A percentile compares a stretch with the other conserved stretches of the same genome.
Evolutionary conservation across 768 basidiomycete genomes (phyloP).

Genomic region (Psilocybe azurescens): DNA sequence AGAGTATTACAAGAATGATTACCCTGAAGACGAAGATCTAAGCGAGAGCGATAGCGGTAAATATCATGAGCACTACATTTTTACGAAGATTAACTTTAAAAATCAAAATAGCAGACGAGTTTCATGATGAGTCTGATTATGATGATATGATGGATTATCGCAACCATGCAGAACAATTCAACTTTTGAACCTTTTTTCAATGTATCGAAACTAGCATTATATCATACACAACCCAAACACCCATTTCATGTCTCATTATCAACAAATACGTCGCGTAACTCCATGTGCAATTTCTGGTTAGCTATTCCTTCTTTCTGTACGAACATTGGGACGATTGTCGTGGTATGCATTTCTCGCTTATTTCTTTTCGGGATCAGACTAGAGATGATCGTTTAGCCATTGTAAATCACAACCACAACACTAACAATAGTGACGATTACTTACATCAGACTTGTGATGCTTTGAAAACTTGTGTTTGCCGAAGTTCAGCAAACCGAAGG

Average conservation of each 20-base stretch:
- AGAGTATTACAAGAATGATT: slow-evolving; percentile 86
- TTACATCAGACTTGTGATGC: not conserved
- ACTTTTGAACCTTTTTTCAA: not conserved
- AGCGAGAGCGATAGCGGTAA: slow-evolving; percentile 40
- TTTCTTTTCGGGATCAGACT: slow-evolving; percentile 14
- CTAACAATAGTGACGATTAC: not conserved
- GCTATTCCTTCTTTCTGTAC: not conserved
- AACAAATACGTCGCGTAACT: not conserved
- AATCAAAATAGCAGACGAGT: slow-evolving; percentile 47
- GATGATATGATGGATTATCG: slow-evolving; percentile 35
- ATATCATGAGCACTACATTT: not conserved
- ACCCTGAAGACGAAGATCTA: slow-evolving; percentile 77
- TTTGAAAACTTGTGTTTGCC: slow-evolving; percentile 21
- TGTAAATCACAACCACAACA: not conserved
- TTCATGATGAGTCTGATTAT: slow-evolving; percentile 58
- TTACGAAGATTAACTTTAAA: not conserved
- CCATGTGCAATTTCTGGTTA: not conserved
- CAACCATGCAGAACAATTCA: slow-evolving; percentile 9
- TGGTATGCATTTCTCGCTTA: slow-evolving; percentile 43
- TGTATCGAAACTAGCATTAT: too few relatives aligned
- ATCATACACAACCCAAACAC: not conserved
- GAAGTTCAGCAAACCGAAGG: slow-evolving; percentile 44
- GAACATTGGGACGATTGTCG: slow-evolving; percentile 62
- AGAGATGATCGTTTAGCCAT: not conserved
- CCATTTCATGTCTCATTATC: not conserved